phyloP scores from a whole-genome alignment of 495 filamentous ascomycete species.

The Cairneyella variabilis region DNA sequence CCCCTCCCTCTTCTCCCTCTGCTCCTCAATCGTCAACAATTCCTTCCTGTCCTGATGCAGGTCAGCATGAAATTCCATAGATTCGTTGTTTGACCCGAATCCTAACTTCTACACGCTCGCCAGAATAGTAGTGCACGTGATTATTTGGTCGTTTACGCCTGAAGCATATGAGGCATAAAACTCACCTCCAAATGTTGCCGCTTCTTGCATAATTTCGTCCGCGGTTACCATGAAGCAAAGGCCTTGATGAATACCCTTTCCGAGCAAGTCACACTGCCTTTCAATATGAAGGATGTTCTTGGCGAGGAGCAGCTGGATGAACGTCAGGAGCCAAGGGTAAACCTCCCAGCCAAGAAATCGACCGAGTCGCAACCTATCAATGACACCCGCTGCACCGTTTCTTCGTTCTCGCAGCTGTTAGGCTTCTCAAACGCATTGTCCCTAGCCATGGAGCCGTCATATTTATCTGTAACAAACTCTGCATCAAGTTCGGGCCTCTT shows the following conservation, averaged over 20 bases:
- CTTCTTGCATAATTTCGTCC: no score
- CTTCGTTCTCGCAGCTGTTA: conserved; percentile 5
- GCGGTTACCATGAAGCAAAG: not conserved
- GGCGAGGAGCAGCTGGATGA: not conserved
- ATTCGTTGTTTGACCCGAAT: no score
- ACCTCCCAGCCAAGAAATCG: not conserved
- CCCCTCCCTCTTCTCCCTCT: no score
- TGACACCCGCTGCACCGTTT: conserved; percentile 4
- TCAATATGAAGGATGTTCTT: not conserved
- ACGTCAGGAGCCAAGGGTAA: not conserved
- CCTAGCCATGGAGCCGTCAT: conserved; percentile 3
- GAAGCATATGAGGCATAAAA: no score
- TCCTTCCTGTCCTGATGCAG: no score
- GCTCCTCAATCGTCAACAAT: no score
- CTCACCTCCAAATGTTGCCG: no score
- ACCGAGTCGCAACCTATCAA: conserved; percentile 6
- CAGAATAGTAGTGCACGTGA: no score
- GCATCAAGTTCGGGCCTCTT: conserved; percentile 35
- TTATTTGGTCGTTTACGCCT: no score
- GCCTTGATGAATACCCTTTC: not conserved
- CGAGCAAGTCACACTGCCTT: not conserved
- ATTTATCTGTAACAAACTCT: conserved; percentile 9
- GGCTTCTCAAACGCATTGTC: conserved; percentile 7
- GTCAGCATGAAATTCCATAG: no score
- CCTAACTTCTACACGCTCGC: no score